These are phyloP conservation scores for Hyphodiscus hymeniophilus DNA, from an alignment of 495 filamentous ascomycete genomes.

Conservation along the genomic window DNA sequence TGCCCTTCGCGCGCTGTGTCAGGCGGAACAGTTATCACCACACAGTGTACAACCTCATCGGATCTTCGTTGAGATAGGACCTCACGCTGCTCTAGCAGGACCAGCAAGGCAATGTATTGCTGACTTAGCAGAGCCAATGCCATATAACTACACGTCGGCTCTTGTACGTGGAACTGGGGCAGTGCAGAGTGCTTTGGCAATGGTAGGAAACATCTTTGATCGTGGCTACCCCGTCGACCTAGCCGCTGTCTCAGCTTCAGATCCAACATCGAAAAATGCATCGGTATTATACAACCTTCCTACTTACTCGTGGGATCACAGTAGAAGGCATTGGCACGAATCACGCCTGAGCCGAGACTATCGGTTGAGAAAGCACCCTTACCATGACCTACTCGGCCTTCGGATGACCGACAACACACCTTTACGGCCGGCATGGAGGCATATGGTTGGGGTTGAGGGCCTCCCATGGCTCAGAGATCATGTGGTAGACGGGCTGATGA, in stretches of 20 bases:
- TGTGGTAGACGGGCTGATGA: slow-evolving; percentile 11
- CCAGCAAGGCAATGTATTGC: too few species aligned
- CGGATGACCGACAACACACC: slow-evolving; percentile 38
- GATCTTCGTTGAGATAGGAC: too few species aligned
- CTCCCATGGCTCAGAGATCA: slow-evolving; percentile 23
- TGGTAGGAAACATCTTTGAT: slow-evolving; percentile 26
- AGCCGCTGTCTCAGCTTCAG: not conserved
- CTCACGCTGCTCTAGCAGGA: too few species aligned
- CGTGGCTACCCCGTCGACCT: slow-evolving; percentile 25
- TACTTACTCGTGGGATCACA: slow-evolving; percentile 28
- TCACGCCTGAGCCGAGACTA: slow-evolving; percentile 22
- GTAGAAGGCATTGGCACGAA: slow-evolving; percentile 23
- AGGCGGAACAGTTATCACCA: too few species aligned
- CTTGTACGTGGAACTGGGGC: slow-evolving; percentile 36
- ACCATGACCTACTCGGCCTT: slow-evolving; percentile 31
- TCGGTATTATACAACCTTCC: slow-evolving; percentile 28
- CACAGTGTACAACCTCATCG: too few species aligned
- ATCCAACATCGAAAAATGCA: not conserved
- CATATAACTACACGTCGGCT: slow-evolving; percentile 35
- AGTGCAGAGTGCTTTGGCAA: slow-evolving; percentile 35
- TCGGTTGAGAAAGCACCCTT: slow-evolving; percentile 21
- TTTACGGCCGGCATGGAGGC: slow-evolving; percentile 33
- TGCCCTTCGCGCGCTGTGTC: too few species aligned
- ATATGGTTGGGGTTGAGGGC: slow-evolving; percentile 27
- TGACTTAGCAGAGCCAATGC: too few species aligned